Evolutionary conservation across 306 rosid genomes (phyloP), one percentile per base, ranked within the genome.

Genomic region (Glycine latifolia): DNA sequence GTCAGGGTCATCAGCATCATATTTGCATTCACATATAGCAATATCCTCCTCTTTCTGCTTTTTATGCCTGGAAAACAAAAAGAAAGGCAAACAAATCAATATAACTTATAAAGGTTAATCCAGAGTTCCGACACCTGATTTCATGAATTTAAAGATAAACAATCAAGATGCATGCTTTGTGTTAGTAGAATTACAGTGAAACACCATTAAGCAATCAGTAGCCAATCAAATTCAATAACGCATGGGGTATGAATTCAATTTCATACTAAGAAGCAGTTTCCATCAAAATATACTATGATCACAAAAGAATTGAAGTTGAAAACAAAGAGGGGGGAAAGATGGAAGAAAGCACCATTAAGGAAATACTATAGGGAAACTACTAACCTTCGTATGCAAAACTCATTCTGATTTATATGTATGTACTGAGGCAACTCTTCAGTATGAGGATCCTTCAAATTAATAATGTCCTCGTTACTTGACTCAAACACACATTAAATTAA

Each of bases 31-130:
- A 54, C 99, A 95, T 63, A 91, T 75, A 71, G 89, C 91, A 81
- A 93, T 86, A 79, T 95, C 99, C 82, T 95, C 97, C 90, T 93
- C 98, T 88, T 87, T 88, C 86, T 87, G 97, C 88, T 88, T 95
- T 90, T 80, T 86, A 73, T 90, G 97, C 79, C 99, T 95, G 31
- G 59, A 75, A 47, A 84, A 17, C 4, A n/a, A 84, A 78, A 59
- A 63, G 62, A 79, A 10, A 55, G 50, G 33, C 9, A 74, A 52
- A 68, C 35, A 48, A 55, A 53, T 61, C 15, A 79, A 75, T 47
- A 72, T 10, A 43, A 48, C 76, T 37, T 7, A 14, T 43, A 53
- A 31, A 48, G 76, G 48, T 70, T 76, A 33, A 55, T 48, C 66
- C 12, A 70, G 14, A 59, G 12, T 44, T 53, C 37, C n/a, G 33